These are phyloP conservation scores for Tulasnella sp. DNA, from an alignment of 768 basidiomycete species.

Conservation along the genomic window DNA sequence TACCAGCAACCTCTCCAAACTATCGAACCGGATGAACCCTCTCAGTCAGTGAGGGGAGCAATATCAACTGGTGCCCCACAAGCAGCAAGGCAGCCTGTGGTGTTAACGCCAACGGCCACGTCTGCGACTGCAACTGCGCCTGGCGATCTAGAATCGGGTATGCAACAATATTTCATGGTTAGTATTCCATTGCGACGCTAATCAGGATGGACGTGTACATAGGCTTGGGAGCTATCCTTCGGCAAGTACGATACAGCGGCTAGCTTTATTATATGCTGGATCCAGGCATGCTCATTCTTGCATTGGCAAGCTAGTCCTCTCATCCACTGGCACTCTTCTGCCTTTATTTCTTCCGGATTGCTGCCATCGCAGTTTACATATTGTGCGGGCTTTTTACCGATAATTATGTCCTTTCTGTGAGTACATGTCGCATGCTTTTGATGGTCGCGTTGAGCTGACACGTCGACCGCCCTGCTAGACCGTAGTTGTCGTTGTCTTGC, in stretches of 20 bases:
- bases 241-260: constrained; percentile 54
- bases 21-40: constrained; percentile 77
- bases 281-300: not conserved
- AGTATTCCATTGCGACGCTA: not conserved
- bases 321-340: constrained; percentile 68
- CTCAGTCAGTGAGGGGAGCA: constrained; percentile 21
- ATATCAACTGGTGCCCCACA: not conserved
- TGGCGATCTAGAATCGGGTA: constrained; percentile 67
- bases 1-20: constrained; percentile 26
- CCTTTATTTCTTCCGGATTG: constrained; percentile 77
- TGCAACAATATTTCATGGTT: constrained; percentile 37
- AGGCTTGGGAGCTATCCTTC: constrained; percentile 68
- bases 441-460: not conserved
- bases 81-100: constrained; percentile 35
- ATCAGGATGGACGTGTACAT: constrained; percentile 11
- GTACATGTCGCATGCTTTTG: constrained; percentile 24
- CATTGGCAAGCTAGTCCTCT: constrained; percentile 19
- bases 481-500: constrained; percentile 81
- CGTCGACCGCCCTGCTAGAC: constrained; percentile 37
- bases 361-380: constrained; percentile 86
- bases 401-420: constrained; percentile 86
- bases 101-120: constrained; percentile 45
- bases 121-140: constrained; percentile 39
- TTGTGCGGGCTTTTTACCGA: constrained; percentile 84
- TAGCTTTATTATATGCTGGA: constrained; percentile 42